These are phyloP conservation scores for Pisolithus sp. DNA, from an alignment of 768 basidiomycete species.

Conservation along the genomic window DNA sequence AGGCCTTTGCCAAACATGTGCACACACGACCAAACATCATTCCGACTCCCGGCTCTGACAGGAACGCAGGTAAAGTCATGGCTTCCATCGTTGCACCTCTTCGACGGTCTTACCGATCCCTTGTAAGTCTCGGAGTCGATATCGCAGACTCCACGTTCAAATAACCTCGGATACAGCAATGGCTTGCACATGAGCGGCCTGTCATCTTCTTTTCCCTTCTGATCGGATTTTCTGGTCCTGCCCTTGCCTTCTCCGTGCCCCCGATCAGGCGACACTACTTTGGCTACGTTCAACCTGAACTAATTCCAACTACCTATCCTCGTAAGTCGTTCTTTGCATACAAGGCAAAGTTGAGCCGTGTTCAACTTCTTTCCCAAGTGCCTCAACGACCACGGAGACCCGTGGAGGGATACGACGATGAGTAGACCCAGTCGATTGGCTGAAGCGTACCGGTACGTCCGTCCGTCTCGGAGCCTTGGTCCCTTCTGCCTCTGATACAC, in stretches of 20 bases:
- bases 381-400: slow-evolving; percentile 65
- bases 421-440: slow-evolving; percentile 15
- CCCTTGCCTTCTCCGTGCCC: slow-evolving; percentile 68
- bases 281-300: slow-evolving; percentile 65
- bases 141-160: not conserved
- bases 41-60: slow-evolving; percentile 10
- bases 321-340: slow-evolving; percentile 40
- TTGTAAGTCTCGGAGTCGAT: slow-evolving; percentile 13
- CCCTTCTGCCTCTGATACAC: not conserved
- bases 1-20: slow-evolving; percentile 16
- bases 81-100: slow-evolving; percentile 25
- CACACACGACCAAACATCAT: slow-evolving; percentile 15
- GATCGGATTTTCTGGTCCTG: slow-evolving; percentile 70
- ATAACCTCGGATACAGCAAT: slow-evolving; percentile 50
- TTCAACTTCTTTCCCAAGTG: slow-evolving; percentile 34
- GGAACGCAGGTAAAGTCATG: slow-evolving; percentile 11
- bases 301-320: slow-evolving; percentile 73
- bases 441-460: not conserved
- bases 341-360: not conserved
- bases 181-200: slow-evolving; percentile 83
- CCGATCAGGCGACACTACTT: slow-evolving; percentile 64
- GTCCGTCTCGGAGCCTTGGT: not conserved
- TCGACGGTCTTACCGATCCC: slow-evolving; percentile 23
- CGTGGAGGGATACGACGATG: slow-evolving; percentile 73
- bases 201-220: slow-evolving; percentile 84